Conservation (phyloP, 331 rosid species). For the Erythrophleum ivorense region DNA sequence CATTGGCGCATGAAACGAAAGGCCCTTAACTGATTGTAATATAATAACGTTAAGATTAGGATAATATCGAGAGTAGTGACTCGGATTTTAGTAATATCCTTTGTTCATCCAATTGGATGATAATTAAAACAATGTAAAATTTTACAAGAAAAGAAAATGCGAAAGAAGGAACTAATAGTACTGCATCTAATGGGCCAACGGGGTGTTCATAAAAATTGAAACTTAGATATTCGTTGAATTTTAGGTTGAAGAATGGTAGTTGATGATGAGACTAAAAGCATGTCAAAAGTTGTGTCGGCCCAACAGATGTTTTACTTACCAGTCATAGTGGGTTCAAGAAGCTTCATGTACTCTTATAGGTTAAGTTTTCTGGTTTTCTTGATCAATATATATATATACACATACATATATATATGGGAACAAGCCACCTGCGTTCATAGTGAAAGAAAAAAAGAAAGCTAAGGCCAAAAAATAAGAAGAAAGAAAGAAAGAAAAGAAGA, state of each 20-base stretch:
- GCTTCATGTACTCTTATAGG: neutral
- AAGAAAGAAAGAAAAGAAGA: neutral
- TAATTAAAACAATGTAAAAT: too few species aligned
- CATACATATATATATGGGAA: slow-evolving; percentile 5
- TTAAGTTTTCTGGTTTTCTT: neutral
- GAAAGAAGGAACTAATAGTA: neutral
- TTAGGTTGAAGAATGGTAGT: slow-evolving; percentile 39
- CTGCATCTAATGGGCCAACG: neutral
- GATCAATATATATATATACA: neutral
- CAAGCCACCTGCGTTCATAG: neutral
- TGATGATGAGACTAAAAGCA: neutral
- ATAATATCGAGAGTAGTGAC: too few species aligned
- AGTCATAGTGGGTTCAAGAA: slow-evolving; percentile 1
- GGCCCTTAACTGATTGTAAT: neutral
- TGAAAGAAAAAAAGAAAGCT: neutral
- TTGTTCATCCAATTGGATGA: neutral
- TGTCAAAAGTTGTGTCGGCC: too few species aligned
- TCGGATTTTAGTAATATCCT: too few species aligned
- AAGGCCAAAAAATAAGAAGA: neutral
- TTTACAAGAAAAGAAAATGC: neutral
- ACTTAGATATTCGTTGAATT: neutral
- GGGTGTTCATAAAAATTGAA: neutral
- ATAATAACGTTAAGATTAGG: too few species aligned
- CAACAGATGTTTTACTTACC: slow-evolving; percentile 24
- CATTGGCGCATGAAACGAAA: neutral